Evolutionary conservation across 768 basidiomycete genomes (phyloP).

Genomic region (Boletus fagicola): DNA sequence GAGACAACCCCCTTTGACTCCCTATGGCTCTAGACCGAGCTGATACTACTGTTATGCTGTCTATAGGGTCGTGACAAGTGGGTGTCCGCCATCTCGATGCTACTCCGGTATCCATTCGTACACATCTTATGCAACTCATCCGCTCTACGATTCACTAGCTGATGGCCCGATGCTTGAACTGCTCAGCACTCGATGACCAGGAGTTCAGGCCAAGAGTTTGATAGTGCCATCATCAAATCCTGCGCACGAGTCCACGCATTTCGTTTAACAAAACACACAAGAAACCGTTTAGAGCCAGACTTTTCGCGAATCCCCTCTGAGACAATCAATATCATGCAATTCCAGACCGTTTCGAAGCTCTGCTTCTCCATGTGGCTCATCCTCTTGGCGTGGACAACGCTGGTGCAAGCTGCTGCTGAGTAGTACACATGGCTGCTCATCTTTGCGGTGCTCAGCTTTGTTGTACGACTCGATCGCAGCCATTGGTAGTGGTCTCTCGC

Average conservation of each 20-base stretch:
- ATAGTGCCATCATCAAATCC: not conserved
- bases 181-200: not conserved
- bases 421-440: not conserved
- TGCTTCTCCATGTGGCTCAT: not conserved
- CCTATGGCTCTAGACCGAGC: not conserved
- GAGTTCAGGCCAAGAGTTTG: not conserved
- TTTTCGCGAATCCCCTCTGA: too few species aligned
- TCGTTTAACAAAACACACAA: too few species aligned
- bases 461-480: not conserved
- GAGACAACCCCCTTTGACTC: too few species aligned
- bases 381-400: not conserved
- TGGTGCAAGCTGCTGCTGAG: not conserved
- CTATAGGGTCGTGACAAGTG: not conserved
- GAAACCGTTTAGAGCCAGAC: too few species aligned
- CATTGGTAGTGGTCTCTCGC: not conserved
- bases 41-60: not conserved
- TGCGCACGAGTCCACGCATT: not conserved
- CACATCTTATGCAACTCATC: not conserved
- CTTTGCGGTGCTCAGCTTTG: not conserved
- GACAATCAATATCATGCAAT: too few species aligned
- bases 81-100: not conserved
- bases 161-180: not conserved
- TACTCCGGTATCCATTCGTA: not conserved
- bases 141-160: not conserved
- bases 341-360: not conserved